phyloP scores from a whole-genome alignment of 768 basidiomycete species.

The Trametes punicea region DNA sequence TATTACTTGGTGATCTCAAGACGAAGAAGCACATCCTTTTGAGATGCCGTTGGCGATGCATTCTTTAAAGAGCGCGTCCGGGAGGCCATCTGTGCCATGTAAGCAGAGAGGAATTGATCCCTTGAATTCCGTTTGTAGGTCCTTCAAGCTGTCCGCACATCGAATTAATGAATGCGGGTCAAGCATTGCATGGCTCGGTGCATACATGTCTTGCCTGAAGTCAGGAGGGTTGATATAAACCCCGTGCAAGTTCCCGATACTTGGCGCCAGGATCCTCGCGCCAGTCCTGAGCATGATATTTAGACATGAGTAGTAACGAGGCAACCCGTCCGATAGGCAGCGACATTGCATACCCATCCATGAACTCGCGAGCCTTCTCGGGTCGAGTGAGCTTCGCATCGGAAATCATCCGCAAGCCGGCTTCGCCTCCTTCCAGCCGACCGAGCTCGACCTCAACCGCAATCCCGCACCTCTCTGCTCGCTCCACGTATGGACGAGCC shows the following conservation, averaged over 20 bases:
- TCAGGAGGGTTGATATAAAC: constrained; percentile 44
- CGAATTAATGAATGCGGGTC: not conserved
- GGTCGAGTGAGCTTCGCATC: constrained; percentile 47
- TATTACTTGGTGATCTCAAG: not conserved
- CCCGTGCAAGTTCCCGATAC: constrained; percentile 48
- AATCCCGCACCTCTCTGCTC: constrained; percentile 38
- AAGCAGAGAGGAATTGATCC: constrained; percentile 39
- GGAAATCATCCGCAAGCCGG: constrained; percentile 44
- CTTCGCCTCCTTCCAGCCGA: constrained; percentile 46
- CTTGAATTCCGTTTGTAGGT: constrained; percentile 35
- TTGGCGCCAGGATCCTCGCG: constrained; percentile 44
- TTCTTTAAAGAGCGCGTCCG: constrained; percentile 41
- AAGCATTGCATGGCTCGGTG: not conserved
- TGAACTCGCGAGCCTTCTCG: constrained; percentile 40
- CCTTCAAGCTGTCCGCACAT: constrained; percentile 32
- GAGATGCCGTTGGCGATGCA: constrained; percentile 46
- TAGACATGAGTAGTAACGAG: not conserved
- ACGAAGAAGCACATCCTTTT: constrained; percentile 25
- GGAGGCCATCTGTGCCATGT: constrained; percentile 45
- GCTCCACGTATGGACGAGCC: constrained; percentile 43
- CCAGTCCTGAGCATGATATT: constrained; percentile 34
- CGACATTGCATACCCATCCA: constrained; percentile 32
- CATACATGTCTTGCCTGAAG: constrained; percentile 44
- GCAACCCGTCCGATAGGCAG: not conserved
- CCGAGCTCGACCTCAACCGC: constrained; percentile 48